Percentiles rank a stretch among this genome's conserved stretches.
Conservation (phyloP, 306 rosid species). For the Quercus agrifolia region DNA sequence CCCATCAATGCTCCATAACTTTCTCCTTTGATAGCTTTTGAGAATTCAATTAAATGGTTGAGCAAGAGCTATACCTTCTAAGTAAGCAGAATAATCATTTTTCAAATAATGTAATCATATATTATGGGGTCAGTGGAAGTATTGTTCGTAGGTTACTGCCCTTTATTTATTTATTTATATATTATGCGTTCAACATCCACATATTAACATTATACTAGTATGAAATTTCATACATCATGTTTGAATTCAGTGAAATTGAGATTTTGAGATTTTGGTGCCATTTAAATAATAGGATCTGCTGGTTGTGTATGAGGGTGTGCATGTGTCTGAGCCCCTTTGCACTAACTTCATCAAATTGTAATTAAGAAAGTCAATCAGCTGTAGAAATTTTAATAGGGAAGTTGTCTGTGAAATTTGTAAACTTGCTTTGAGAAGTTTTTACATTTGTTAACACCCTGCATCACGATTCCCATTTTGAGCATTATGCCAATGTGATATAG, state of each 20-base stretch:
- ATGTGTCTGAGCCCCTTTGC: neutral
- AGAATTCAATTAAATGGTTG: neutral
- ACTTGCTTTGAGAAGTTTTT: neutral
- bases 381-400: neutral
- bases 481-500: too few relatives aligned
- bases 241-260: too few relatives aligned
- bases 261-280: too few relatives aligned
- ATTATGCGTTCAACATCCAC: neutral
- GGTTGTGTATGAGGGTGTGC: too few relatives aligned
- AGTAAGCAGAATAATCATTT: neutral
- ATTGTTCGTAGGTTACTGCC: too few relatives aligned
- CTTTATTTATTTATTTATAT: too few relatives aligned
- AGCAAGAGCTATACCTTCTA: neutral
- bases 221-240: too few relatives aligned
- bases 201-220: neutral
- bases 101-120: neutral
- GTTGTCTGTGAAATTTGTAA: neutral
- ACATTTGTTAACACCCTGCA: too few relatives aligned
- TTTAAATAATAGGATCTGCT: too few relatives aligned
- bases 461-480: too few relatives aligned
- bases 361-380: neutral
- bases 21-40: neutral
- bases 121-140: neutral
- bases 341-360: neutral
- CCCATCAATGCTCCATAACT: neutral